phyloP scores from a whole-genome alignment of 331 rosid species.

The Arachis monticola region DNA sequence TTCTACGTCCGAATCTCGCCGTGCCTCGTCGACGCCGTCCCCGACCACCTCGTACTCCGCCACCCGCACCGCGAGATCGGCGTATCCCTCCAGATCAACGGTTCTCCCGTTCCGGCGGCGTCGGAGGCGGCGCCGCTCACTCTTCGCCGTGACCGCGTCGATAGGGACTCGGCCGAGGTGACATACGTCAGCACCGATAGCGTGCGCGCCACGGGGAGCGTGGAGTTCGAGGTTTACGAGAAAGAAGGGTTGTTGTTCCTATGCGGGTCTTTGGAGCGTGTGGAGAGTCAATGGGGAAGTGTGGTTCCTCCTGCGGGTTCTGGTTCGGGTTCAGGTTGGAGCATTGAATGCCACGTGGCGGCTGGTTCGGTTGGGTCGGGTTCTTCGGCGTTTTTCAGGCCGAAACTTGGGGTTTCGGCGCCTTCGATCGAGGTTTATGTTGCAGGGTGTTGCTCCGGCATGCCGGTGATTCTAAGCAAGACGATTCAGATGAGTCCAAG shows the following conservation, averaged over 20 bases:
- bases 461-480: slow-evolving; percentile 76
- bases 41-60: slow-evolving; percentile 63
- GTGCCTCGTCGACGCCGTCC: slow-evolving; percentile 60
- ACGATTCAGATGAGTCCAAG: slow-evolving; percentile 73
- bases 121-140: slow-evolving; percentile 52
- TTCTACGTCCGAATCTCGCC: slow-evolving; percentile 77
- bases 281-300: slow-evolving; percentile 61
- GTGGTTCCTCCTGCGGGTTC: neutral
- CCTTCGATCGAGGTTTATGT: slow-evolving; percentile 83
- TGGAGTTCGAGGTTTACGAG: slow-evolving; percentile 82
- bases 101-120: slow-evolving; percentile 51
- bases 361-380: slow-evolving; percentile 62
- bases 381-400: slow-evolving; percentile 70
- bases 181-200: slow-evolving; percentile 83
- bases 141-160: slow-evolving; percentile 73
- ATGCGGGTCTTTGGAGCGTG: slow-evolving; percentile 78
- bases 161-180: slow-evolving; percentile 72
- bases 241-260: slow-evolving; percentile 70
- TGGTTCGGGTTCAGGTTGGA: slow-evolving; percentile 64
- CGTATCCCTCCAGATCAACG: slow-evolving; percentile 66
- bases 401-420: slow-evolving; percentile 69
- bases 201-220: slow-evolving; percentile 64
- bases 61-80: slow-evolving; percentile 71
- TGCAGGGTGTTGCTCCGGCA: slow-evolving; percentile 82
- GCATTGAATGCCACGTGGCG: slow-evolving; percentile 77